Evolutionary conservation across 2,329 filamentous ascomycete genomes (phyloP), one percentile per base, ranked within the genome.

Genomic region (Cordyceps militaris): DNA sequence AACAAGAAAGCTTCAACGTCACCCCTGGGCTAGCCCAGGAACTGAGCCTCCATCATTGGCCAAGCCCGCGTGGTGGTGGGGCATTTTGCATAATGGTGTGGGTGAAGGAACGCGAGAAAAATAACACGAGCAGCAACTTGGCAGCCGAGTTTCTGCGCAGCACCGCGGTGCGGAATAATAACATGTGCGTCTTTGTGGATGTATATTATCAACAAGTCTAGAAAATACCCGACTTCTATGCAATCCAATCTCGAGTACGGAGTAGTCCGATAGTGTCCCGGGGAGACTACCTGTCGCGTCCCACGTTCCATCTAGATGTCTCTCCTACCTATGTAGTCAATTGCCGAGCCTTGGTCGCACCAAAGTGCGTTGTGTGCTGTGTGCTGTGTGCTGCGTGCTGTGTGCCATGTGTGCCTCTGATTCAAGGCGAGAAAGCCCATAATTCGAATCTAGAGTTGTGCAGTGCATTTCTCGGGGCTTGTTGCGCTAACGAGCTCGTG

Each of bases 21-120:
- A n/a, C 44, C 44, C 56, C 48, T 51, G 48, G 47, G 23, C 56
- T 48, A 48, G 24, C 26, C 47, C 56, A 57, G 56, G 56, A 42
- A 52, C 56, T 52, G 42, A 9, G 16, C 8, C 38, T 30, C 11
- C 14, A 11, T 49, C n/a, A 57, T 57, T 57, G 56, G 56, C 40
- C 21, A 14, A 11, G 36, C 48, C 30, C 47, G 48, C 48, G 56
- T 57, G 56, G 56, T 57, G 47, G 48, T 48, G 56, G 53, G 42
- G 43, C 46, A 57, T 40, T 50, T 5, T 16, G 32, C 43, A 49
- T 48, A 21, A 48, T 13, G 5, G 23, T 40, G 24, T 52, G 40
- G 32, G 32, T 11, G 14, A 36, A 14, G 24, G 19, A 10, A 10
- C n/a, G n/a, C n/a, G 49, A 42, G 21, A 40, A 10, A 5, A 52